Conservation (phyloP, 2,329 filamentous ascomycete species). For the Apiospora rasikravindrae region DNA sequence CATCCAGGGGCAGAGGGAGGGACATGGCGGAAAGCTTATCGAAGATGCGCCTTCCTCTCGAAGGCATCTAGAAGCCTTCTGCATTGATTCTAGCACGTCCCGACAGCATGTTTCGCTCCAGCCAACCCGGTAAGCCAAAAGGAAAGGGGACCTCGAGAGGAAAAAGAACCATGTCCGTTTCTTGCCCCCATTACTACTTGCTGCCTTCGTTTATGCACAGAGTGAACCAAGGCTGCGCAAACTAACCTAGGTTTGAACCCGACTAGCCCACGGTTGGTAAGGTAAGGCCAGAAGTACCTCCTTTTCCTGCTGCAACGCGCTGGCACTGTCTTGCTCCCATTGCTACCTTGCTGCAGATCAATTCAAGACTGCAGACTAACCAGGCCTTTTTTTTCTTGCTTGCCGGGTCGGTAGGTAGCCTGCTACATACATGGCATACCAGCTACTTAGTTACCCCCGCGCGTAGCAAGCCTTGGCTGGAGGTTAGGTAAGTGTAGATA, state of each 20-base stretch:
- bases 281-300: conserved; percentile 9
- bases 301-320: conserved; percentile 3
- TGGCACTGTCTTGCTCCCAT: conserved; percentile 6
- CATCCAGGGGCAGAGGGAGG: neutral
- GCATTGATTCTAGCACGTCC: neutral
- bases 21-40: neutral
- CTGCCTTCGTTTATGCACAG: conserved; percentile 9
- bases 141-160: neutral
- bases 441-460: neutral
- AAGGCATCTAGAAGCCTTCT: conserved; percentile 12
- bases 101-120: neutral
- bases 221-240: conserved; percentile 13
- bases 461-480: neutral
- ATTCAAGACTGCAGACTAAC: neutral
- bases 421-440: neutral
- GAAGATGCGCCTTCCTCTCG: neutral
- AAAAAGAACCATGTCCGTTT: neutral
- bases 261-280: conserved; percentile 16
- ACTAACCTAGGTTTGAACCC: neutral
- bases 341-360: conserved; percentile 9
- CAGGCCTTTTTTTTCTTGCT: neutral
- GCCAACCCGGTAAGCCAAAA: conserved; percentile 1
- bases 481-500: neutral
- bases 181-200: neutral
- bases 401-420: neutral